Percentiles rank a stretch among this genome's conserved stretches.
Evolutionary conservation across 768 basidiomycete genomes (phyloP).

Genomic region (Leccinum boreale): DNA sequence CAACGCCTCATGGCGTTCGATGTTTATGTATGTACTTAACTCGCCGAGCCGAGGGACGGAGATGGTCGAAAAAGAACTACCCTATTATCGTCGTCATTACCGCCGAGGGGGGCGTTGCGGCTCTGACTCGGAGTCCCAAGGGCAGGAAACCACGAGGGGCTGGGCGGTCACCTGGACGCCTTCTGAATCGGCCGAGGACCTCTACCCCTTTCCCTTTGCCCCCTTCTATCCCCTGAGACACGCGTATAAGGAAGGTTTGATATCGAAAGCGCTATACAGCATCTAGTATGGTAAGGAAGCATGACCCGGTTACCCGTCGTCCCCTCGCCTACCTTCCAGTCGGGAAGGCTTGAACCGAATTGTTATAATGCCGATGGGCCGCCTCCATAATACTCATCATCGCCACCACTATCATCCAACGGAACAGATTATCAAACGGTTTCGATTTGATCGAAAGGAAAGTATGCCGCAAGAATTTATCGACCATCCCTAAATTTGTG

Average conservation of each 20-base stretch:
- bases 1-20: constrained; percentile 1
- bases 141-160: constrained; percentile 27
- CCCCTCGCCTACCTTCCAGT: background rate
- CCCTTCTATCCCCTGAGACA: constrained; percentile 8
- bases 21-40: background rate
- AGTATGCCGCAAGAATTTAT: background rate
- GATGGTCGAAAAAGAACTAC: constrained; percentile 7
- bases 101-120: constrained; percentile 3
- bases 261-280: constrained; percentile 19
- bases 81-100: constrained; percentile 1
- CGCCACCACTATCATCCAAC: background rate
- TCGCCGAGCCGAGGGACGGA: constrained; percentile 6
- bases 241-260: constrained; percentile 26
- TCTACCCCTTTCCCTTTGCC: background rate
- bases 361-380: background rate
- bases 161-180: background rate
- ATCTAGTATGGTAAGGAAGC: background rate
- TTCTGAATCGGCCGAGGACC: background rate
- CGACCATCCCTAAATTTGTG: constrained; percentile 6
- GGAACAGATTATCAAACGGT: background rate
- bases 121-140: constrained; percentile 2
- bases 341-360: background rate
- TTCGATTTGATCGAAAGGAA: constrained; percentile 4
- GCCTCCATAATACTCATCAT: background rate
- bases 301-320: constrained; percentile 8